These are phyloP conservation scores for Rhodomyrtus tomentosa DNA, from an alignment of 345 rosid species.

Conservation along the genomic window DNA sequence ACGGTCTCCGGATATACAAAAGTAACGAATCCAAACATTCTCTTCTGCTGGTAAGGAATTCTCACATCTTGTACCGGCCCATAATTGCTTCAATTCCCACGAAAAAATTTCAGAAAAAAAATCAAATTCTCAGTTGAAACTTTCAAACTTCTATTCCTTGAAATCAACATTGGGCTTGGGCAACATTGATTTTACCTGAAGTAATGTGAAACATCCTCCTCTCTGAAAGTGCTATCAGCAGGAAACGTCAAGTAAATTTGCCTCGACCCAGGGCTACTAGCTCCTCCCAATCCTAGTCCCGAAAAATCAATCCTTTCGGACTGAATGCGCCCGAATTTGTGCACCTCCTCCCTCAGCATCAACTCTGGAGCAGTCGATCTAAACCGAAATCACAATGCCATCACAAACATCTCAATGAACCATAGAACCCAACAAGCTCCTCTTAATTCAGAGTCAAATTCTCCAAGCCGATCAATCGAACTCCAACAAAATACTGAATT, in stretches of 20 bases:
- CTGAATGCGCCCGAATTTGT: conserved; percentile 40
- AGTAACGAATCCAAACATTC: conserved; percentile 75
- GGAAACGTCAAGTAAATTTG: conserved; percentile 85
- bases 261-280: conserved; percentile 45
- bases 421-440: background rate
- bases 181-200: conserved; percentile 32
- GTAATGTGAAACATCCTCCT: conserved; percentile 77
- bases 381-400: conserved; percentile 13
- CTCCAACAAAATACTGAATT: background rate
- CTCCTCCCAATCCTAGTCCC: conserved; percentile 33
- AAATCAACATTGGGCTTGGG: background rate
- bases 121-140: background rate
- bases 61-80: conserved; percentile 78
- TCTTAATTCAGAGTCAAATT: background rate
- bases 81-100: conserved; percentile 24
- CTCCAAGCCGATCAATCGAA: background rate
- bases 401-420: background rate
- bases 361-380: conserved; percentile 43
- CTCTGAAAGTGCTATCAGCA: conserved; percentile 68
- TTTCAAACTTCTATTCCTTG: background rate
- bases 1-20: conserved; percentile 60
- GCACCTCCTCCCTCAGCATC: conserved; percentile 54
- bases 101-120: background rate
- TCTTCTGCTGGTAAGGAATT: conserved; percentile 74
- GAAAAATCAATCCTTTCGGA: conserved; percentile 46